Evolutionary conservation across 2,329 filamentous ascomycete species (phyloP), one percentile per base, ranked within the genome.

Genomic region (Diaporthe humulicola): DNA sequence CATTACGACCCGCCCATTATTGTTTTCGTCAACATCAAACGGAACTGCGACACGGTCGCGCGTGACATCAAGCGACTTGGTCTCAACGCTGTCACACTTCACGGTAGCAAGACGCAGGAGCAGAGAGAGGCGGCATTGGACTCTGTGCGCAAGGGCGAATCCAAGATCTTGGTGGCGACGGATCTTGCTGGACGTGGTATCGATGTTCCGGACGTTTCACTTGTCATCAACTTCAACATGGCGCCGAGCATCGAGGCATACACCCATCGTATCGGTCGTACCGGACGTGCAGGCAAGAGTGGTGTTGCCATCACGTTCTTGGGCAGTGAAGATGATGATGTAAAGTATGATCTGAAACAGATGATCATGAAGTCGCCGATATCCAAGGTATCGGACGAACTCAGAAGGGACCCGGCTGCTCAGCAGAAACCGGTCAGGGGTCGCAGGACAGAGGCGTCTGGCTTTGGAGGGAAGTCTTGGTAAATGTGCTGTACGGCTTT

Each of bases 211-310:
- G 97, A 98, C 81, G 97, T 99, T 54, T 94, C 91, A 76, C 90
- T 99, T 75, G 97, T 99, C 74, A 90, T 99, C 83, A 99, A 99
- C 87, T 99, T 98, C 90, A 99, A 98, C 88, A 98, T 99, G 97
- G 94, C 97, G 0, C 92, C 87, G 17, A 95, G 89, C 79, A 98
- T 99, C 78, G 97, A 99, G 86, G 93, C 91, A 81, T 99, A 99
- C 83, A 98, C 96, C 3, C 97, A 99, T 88, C 93, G 97, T 86
- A 94, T 99, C 81, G 97, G 97, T 84, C 93, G 97, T 86, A 99
- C 97, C 1, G 97, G 97, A 88, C 94, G 97, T 92, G 97, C 97
- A 2, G 97, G 97, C 76, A 98, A 98, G 90, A 96, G 91, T 79
- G 97, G 97, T 93, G 93, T 98, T 69, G 94, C 97, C 3, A 97